Evolutionary conservation across 2,329 filamentous ascomycete genomes (phyloP), one percentile per base, ranked within the genome.

Genomic region (Ceratocystis diversiconidia): DNA sequence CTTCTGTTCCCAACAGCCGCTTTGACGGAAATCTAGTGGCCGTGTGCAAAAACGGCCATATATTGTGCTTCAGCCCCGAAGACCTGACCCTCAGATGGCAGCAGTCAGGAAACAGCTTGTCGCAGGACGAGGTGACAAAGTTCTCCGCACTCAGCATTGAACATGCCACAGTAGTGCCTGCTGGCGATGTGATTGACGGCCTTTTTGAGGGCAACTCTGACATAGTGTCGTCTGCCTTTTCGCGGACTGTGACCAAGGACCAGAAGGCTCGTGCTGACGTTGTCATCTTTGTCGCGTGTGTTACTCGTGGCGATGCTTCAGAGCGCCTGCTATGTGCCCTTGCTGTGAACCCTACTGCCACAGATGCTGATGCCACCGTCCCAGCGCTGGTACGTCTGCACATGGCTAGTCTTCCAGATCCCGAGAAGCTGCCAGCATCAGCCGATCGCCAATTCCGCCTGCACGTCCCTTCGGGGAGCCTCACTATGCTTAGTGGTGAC

Each of bases 21-120:
- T 64, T 68, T 44, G 50, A 59, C 22, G 67, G 68, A 2, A 68
- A 68, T 44, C 60, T 90, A 1, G 70, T 89, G 25, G 78, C 79
- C 1, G 77, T 89, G 1, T 82, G 83, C 66, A 75, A 80, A 52
- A 79, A 85, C 68, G 87, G 87, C 44, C 79, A 85, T 66, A 75
- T 88, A 22, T 71, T 82, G 7, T 85, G 82, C 65, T 75, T 88
- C 15, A 82, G 85, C 59, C 80, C 82, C 1, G 83, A 87, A 65
- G 76, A 71, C 4, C 72, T 83, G 22, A 70, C 77, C 66, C 73
- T 78, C 64, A 78, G 73, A 69, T 83, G 80, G 80, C 74, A 73
- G 64, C 76, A 76, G 8, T 76, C 78, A 8, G 71, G 78, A 1
- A 75, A 76, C 10, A 74, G 72, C 3, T 73, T 81, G 59, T 73